These are phyloP conservation scores for Groenewaldozyma salmanticensis DNA, from an alignment of 805 yeast species.

Conservation along the genomic window DNA sequence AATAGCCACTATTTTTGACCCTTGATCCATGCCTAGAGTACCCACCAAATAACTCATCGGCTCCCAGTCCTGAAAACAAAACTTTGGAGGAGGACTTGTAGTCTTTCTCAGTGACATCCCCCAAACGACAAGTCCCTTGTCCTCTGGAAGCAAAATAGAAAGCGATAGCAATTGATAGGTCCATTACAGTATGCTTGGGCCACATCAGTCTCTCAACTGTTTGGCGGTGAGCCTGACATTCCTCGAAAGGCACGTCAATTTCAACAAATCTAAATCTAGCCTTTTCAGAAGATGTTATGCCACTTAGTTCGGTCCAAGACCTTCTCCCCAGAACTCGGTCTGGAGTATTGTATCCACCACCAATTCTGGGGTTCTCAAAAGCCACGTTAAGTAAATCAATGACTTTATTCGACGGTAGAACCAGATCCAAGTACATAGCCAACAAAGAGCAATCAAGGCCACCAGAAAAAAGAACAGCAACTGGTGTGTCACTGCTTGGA, in stretches of 20 bases:
- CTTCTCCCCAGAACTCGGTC: constrained; percentile 68
- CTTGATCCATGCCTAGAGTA: constrained; percentile 64
- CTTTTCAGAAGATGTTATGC: constrained; percentile 6
- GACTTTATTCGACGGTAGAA: constrained; percentile 14
- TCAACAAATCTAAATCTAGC: constrained; percentile 42
- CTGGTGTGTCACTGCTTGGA: constrained; percentile 14
- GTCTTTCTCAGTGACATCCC: constrained; percentile 7
- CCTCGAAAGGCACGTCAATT: constrained; percentile 62
- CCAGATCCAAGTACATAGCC: constrained; percentile 35
- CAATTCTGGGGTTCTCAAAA: constrained; percentile 79
- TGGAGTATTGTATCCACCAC: constrained; percentile 53
- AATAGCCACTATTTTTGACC: constrained; percentile 29
- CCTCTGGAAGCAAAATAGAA: constrained; percentile 83
- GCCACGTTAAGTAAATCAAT: constrained; percentile 88
- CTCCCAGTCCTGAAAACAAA: constrained; percentile 86
- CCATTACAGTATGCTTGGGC: constrained; percentile 91
- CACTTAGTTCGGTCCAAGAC: constrained; percentile 46
- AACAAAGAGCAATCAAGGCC: constrained; percentile 88
- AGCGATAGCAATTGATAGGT: constrained; percentile 87
- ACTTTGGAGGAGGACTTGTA: constrained; percentile 46
- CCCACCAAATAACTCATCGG: constrained; percentile 95
- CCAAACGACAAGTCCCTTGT: constrained; percentile 24
- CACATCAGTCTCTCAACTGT: constrained; percentile 58
- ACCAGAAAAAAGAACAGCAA: constrained; percentile 79
- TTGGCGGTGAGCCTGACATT: constrained; percentile 42